A percentile compares a stretch with the other conserved stretches of the same genome.
Evolutionary conservation across 140 eudicot genomes (phyloP).

Genomic region (Bidens hawaiensis): DNA sequence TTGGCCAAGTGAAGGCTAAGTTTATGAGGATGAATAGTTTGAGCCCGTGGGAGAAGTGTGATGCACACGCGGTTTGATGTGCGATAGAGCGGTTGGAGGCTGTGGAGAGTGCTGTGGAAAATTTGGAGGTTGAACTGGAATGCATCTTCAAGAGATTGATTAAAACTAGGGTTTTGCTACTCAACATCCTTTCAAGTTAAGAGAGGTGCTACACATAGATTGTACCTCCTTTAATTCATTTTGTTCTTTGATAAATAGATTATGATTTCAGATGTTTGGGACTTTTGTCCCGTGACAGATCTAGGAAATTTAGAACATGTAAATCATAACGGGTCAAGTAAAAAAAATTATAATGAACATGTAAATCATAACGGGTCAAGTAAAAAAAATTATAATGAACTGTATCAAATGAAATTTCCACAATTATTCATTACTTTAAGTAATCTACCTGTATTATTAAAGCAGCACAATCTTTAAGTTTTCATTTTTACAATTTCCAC

Average conservation of each 20-base stretch:
- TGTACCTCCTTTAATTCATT: constrained; percentile 11
- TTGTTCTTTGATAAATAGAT: neutral
- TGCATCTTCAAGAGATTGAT: constrained; percentile 66
- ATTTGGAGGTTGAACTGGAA: constrained; percentile 68
- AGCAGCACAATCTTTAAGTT: too few relatives aligned
- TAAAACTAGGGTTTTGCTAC: constrained; percentile 77
- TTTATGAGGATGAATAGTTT: constrained; percentile 54
- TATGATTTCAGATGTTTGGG: constrained; percentile 1
- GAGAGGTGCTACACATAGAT: neutral
- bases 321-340: too few relatives aligned
- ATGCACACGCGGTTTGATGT: constrained; percentile 25
- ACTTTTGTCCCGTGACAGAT: neutral
- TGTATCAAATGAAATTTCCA: too few relatives aligned
- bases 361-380: too few relatives aligned
- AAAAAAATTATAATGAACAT: too few relatives aligned
- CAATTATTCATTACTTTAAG: too few relatives aligned
- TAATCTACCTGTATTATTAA: too few relatives aligned
- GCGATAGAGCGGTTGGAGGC: constrained; percentile 54
- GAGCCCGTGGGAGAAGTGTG: constrained; percentile 66
- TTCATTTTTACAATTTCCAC: too few relatives aligned
- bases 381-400: too few relatives aligned
- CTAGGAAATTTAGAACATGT: neutral
- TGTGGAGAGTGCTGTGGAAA: constrained; percentile 65
- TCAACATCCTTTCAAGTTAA: constrained; percentile 63
- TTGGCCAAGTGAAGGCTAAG: constrained; percentile 32